Percentiles rank a stretch among this genome's conserved stretches.
phyloP scores from a whole-genome alignment of 257 asterid species.

The Ophiorrhiza pumila region DNA sequence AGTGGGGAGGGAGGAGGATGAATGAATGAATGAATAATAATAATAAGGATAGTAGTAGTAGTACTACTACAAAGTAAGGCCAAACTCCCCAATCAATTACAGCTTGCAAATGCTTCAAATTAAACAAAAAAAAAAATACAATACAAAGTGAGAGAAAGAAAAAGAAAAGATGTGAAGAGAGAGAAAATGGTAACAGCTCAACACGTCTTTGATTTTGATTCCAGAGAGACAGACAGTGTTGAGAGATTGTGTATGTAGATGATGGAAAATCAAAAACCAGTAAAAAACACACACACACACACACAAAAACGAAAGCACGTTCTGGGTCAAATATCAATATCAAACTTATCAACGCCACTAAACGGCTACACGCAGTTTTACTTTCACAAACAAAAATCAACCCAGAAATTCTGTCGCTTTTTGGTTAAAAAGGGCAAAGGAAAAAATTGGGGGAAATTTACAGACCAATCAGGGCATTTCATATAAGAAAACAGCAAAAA shows the following conservation, averaged over 20 bases:
- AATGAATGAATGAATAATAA: too few species aligned
- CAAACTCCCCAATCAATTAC: conserved; percentile 16
- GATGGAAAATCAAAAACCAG: conserved; percentile 23
- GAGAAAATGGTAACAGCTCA: conserved; percentile 47
- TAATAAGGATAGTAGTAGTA: not conserved
- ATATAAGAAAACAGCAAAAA: not conserved
- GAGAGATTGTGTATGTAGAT: not conserved
- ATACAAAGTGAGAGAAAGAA: conserved; percentile 10
- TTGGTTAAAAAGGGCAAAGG: not conserved
- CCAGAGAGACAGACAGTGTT: conserved; percentile 1
- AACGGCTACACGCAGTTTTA: too few species aligned
- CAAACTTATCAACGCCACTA: not conserved
- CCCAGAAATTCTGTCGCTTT: conserved; percentile 1
- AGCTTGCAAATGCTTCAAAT: conserved; percentile 16
- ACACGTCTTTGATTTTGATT: conserved; percentile 51
- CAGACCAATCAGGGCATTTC: not conserved
- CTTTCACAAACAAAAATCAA: not conserved
- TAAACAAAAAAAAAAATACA: not conserved
- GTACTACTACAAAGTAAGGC: conserved; percentile 25
- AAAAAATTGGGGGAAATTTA: not conserved
- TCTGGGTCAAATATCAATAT: conserved; percentile 9
- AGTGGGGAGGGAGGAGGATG: conserved; percentile 6
- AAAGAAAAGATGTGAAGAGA: conserved; percentile 9
- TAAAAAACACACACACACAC: conserved; percentile 18
- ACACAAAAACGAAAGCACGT: conserved; percentile 15